Base-by-base conservation (phyloP, 2,329 filamentous ascomycete genomes). In the Aspergillus proliferans region DNA sequence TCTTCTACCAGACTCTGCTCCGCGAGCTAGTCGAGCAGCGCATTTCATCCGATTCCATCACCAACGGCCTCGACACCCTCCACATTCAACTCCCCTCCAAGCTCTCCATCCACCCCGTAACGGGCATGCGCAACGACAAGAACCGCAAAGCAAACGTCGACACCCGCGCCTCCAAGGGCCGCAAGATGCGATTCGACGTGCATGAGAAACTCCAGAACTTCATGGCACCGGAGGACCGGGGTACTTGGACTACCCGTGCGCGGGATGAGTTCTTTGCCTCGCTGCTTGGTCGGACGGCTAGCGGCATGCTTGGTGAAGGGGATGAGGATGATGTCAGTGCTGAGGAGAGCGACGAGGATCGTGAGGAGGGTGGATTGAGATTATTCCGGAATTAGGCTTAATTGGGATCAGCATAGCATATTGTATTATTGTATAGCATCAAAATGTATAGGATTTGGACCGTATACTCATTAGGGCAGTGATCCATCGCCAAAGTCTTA, bases 131-230 rank as follows among this genome's bases (percentile, higher is more conserved):
- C 43, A 72, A 73, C 51, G 69, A 72, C 54, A 95, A 92, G 76
- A 79, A 86, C 50, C 86, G 87, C 71, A 87, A 88, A 64, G 15
- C 15, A 19, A 81, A 85, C 26, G 87, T 97, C 4, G 93, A 98
- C 67, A 91, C 91, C 18, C 93, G 91, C 66, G 93, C 93, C 0
- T 95, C 88, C 66, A 97, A 97, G 71, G 93, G 93, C 5, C 78
- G 93, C 45, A 96, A 96, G 74, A 81, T 98, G 79, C 80, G 89
- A 36, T 98, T 92, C 71, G 93, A 88, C 14, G 89, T 96, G 42
- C 91, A 97, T 65, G 92, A 97, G 74, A 97, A 97, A 75, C 71
- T 98, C 63, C 88, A 95, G 73, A 96, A 96, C 69, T 97, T 97
- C 65, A 96, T 96, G 90, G 91, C 91, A 9, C 85, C 90, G 0